Conservation (phyloP, 148 eudicot genomes). For the Tetragonia tetragonoides region DNA sequence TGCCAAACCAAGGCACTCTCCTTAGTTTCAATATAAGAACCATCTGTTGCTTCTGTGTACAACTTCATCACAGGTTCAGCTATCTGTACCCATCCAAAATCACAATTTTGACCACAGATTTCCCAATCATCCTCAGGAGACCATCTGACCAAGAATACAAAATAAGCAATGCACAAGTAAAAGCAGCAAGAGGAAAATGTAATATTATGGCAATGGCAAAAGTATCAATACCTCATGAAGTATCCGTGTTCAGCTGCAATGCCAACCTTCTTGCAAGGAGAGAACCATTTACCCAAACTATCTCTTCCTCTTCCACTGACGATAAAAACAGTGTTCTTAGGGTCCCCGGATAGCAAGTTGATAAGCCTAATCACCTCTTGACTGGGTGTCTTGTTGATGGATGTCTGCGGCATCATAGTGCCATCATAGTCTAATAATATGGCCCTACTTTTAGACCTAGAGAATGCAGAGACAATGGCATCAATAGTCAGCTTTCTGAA, state of each 20-base stretch:
- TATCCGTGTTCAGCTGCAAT: slow-evolving; percentile 50
- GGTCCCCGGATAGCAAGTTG: slow-evolving; percentile 25
- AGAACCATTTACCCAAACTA: slow-evolving; percentile 39
- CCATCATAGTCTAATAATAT: slow-evolving; percentile 43
- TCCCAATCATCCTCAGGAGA: slow-evolving; percentile 29
- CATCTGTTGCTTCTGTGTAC: too few relatives aligned
- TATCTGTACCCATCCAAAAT: slow-evolving; percentile 37
- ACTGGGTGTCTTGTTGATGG: slow-evolving; percentile 37
- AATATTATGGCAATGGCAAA: background rate
- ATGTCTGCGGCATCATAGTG: slow-evolving; percentile 40
- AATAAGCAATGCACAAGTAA: background rate
- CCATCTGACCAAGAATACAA: slow-evolving; percentile 28
- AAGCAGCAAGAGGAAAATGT: background rate
- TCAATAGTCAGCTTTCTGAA: slow-evolving; percentile 39
- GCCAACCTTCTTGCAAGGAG: slow-evolving; percentile 42
- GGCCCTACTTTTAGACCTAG: slow-evolving; percentile 34
- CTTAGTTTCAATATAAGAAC: too few relatives aligned
- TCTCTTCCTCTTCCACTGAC: slow-evolving; percentile 40
- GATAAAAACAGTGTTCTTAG: slow-evolving; percentile 37
- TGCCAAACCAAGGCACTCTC: too few relatives aligned
- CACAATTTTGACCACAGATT: slow-evolving; percentile 28
- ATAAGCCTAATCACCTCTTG: slow-evolving; percentile 32
- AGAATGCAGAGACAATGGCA: slow-evolving; percentile 35
- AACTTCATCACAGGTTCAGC: slow-evolving; percentile 38
- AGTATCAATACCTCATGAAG: slow-evolving; percentile 35